Percentiles rank a stretch among this genome's conserved stretches.
Conservation (phyloP, 2,329 filamentous ascomycete genomes). For the Colletotrichum sp. region DNA sequence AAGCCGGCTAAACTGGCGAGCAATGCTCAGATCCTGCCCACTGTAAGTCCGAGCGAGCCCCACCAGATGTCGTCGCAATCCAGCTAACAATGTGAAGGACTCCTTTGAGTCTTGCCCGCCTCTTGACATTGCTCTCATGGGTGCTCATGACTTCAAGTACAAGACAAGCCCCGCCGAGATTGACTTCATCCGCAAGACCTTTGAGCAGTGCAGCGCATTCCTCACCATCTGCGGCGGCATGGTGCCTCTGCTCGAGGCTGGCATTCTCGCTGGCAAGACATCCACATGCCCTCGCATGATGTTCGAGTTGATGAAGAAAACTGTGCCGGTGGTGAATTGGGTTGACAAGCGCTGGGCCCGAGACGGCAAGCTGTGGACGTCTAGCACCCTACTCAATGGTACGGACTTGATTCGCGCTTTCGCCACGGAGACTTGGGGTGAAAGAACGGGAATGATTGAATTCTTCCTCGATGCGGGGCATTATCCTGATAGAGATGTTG, state of each 20-base stretch:
- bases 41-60: slow-evolving; percentile 23
- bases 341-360: slow-evolving; percentile 39
- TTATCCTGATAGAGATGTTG: slow-evolving; percentile 33
- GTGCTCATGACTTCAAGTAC: slow-evolving; percentile 35
- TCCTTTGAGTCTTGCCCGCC: slow-evolving; percentile 42
- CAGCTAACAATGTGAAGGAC: slow-evolving; percentile 28
- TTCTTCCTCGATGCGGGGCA: slow-evolving; percentile 23
- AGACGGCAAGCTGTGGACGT: slow-evolving; percentile 42
- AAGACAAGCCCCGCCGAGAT: slow-evolving; percentile 35
- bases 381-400: slow-evolving; percentile 37
- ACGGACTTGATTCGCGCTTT: slow-evolving; percentile 37
- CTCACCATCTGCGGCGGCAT: slow-evolving; percentile 44
- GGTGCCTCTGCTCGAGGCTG: slow-evolving; percentile 33
- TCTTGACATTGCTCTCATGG: slow-evolving; percentile 46
- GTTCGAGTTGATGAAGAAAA: slow-evolving; percentile 28
- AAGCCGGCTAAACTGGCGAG: slow-evolving; percentile 25
- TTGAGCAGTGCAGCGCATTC: slow-evolving; percentile 39
- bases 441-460: slow-evolving; percentile 23
- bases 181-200: slow-evolving; percentile 38
- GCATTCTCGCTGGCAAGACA: slow-evolving; percentile 40
- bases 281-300: slow-evolving; percentile 37
- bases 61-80: too few species aligned
- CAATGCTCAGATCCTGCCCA: slow-evolving; percentile 31
- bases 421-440: slow-evolving; percentile 31
- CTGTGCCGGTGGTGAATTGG: slow-evolving; percentile 37